Percentiles rank a stretch among this genome's conserved stretches.
These are phyloP conservation scores for Dentipellis sp. DNA, from an alignment of 768 basidiomycete species.

Conservation along the genomic window DNA sequence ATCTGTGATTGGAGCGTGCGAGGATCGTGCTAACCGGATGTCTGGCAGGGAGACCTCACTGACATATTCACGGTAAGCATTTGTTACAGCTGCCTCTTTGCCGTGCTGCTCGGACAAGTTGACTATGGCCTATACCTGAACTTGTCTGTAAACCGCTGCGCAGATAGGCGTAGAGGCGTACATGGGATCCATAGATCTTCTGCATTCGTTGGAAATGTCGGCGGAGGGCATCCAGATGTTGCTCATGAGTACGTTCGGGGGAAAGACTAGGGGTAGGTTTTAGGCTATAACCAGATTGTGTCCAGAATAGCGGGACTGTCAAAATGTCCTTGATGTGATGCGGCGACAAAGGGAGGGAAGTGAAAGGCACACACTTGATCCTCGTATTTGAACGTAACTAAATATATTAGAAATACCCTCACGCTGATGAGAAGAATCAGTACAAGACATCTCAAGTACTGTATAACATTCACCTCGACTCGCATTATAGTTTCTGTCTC, in stretches of 20 bases:
- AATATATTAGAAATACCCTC: slow-evolving; percentile 72
- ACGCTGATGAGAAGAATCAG: slow-evolving; percentile 34
- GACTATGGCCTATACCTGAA: slow-evolving; percentile 51
- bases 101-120: slow-evolving; percentile 90
- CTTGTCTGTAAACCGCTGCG: slow-evolving; percentile 1
- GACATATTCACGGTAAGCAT: slow-evolving; percentile 66
- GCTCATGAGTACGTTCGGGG: slow-evolving; percentile 60
- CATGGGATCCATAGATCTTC: slow-evolving; percentile 71
- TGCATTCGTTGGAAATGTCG: slow-evolving; percentile 65
- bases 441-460: neutral
- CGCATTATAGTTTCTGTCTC: slow-evolving; percentile 88
- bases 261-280: slow-evolving; percentile 82
- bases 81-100: slow-evolving; percentile 74
- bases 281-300: slow-evolving; percentile 75
- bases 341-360: neutral
- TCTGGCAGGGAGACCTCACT: slow-evolving; percentile 46
- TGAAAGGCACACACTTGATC: slow-evolving; percentile 57
- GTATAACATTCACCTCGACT: slow-evolving; percentile 49
- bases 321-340: slow-evolving; percentile 1
- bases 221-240: slow-evolving; percentile 60
- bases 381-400: slow-evolving; percentile 84
- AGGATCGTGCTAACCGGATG: slow-evolving; percentile 35
- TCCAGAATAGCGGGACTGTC: slow-evolving; percentile 89
- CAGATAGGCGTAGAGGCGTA: slow-evolving; percentile 24
- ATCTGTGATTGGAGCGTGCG: neutral